Percentiles rank a stretch among this genome's conserved stretches.
phyloP scores from a whole-genome alignment of 2,329 filamentous ascomycete species.

The Cladorrhinum sp. region DNA sequence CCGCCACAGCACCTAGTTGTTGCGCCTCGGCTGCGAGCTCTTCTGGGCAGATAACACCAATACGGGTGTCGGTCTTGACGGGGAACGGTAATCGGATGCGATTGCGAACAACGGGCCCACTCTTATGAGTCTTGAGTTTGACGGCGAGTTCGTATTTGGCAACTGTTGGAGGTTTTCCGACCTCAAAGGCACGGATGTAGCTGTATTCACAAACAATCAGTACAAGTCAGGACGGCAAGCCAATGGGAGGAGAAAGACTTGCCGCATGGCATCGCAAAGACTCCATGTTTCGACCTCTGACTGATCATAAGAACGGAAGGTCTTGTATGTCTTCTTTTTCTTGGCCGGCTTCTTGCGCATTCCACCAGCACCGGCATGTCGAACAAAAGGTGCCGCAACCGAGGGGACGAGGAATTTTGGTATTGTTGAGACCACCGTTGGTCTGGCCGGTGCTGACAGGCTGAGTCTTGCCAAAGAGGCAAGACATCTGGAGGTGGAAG shows the following conservation, averaged over 20 bases:
- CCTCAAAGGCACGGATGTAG: conserved; percentile 88
- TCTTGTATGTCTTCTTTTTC: conserved; percentile 62
- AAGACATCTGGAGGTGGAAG: conserved; percentile 51
- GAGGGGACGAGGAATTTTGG: conserved; percentile 50
- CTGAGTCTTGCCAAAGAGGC: conserved; percentile 53
- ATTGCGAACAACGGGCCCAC: conserved; percentile 82
- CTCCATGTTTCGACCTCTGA: conserved; percentile 70
- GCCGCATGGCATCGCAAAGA: conserved; percentile 92
- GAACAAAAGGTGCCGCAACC: conserved; percentile 39
- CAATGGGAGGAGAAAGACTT: conserved; percentile 17
- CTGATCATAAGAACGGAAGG: conserved; percentile 64
- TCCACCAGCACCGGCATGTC: conserved; percentile 43
- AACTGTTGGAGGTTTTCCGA: conserved; percentile 69
- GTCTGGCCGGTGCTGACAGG: conserved; percentile 42
- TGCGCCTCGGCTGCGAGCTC: conserved; percentile 70
- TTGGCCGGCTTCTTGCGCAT: conserved; percentile 52
- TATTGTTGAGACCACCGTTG: conserved; percentile 40
- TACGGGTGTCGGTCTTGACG: conserved; percentile 81
- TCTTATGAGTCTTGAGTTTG: conserved; percentile 78
- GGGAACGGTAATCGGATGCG: conserved; percentile 85
- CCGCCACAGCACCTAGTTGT: conserved; percentile 74
- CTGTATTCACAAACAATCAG: conserved; percentile 43
- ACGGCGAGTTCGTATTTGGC: conserved; percentile 89
- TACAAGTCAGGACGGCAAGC: background rate
- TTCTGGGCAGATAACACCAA: conserved; percentile 89